phyloP scores from a whole-genome alignment of 2,329 filamentous ascomycete species.

The Fusarium sp. region DNA sequence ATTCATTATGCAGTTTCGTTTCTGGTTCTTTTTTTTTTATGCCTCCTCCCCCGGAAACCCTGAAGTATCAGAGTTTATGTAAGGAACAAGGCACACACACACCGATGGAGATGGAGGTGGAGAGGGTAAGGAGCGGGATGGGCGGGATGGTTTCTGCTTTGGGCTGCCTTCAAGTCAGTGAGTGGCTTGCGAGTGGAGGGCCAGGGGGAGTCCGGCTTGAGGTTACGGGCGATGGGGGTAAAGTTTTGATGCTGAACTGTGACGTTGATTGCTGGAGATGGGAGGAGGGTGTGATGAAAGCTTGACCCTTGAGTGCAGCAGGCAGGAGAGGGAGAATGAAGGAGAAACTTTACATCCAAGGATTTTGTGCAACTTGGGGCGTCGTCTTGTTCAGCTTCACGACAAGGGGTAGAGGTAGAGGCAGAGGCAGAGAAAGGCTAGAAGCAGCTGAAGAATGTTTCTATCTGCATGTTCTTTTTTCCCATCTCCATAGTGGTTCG shows the following conservation, averaged over 20 bases:
- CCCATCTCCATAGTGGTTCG: background rate
- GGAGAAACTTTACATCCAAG: background rate
- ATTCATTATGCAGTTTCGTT: background rate
- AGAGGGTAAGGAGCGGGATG: constrained; percentile 12
- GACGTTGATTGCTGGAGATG: background rate
- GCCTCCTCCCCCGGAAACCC: background rate
- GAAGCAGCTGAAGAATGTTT: constrained; percentile 1
- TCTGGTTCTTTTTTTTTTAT: background rate
- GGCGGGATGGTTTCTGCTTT: background rate
- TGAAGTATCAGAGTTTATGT: background rate
- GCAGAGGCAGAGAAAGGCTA: background rate
- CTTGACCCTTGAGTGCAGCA: background rate
- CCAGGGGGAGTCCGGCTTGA: background rate
- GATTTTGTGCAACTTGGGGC: background rate
- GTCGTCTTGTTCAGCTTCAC: background rate
- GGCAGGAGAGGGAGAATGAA: background rate
- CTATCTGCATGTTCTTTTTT: background rate
- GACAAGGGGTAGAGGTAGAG: background rate
- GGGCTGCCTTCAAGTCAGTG: constrained; percentile 9
- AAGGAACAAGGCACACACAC: background rate
- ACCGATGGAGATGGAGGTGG: background rate
- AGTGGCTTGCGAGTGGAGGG: constrained; percentile 13
- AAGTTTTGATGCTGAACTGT: constrained; percentile 11
- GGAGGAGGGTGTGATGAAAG: background rate
- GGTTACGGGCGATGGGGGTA: constrained; percentile 7